A percentile compares a stretch with the other conserved stretches of the same genome.
Evolutionary conservation across 441 rosid genomes (phyloP).

Genomic region (Croton setiger): DNA sequence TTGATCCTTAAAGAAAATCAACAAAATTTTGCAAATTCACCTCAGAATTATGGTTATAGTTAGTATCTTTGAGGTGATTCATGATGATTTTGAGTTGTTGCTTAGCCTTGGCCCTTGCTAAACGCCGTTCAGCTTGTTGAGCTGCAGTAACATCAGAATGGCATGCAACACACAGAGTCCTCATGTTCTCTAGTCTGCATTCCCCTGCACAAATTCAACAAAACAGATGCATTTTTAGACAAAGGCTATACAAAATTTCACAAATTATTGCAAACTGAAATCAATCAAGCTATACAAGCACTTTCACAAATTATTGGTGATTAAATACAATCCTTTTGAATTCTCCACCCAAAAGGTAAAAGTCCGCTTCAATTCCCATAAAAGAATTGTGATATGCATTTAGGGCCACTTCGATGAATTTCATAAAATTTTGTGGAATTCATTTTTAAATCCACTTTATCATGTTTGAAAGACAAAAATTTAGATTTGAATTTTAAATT

Average conservation of each 20-base stretch:
- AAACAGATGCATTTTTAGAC: conserved; percentile 4
- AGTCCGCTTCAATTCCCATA: neutral
- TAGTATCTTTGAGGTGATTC: conserved; percentile 35
- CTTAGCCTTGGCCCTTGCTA: conserved; percentile 53
- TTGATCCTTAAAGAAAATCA: neutral
- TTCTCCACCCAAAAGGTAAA: neutral
- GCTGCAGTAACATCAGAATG: conserved; percentile 82
- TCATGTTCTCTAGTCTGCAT: conserved; percentile 92
- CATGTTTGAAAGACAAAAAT: too few relatives aligned
- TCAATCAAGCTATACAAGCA: neutral
- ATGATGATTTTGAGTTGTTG: conserved; percentile 57
- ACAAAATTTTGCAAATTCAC: conserved; percentile 29
- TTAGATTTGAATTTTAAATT: too few relatives aligned
- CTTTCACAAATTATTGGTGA: neutral
- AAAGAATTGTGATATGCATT: neutral
- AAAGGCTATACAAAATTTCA: neutral
- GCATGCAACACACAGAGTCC: conserved; percentile 94
- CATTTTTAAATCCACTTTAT: too few relatives aligned
- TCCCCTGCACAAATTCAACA: conserved; percentile 52
- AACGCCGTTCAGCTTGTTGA: conserved; percentile 65
- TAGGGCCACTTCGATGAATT: too few relatives aligned
- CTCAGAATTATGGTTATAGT: conserved; percentile 28
- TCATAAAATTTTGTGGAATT: too few relatives aligned
- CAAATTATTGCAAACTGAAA: neutral
- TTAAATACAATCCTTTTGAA: neutral